Evolutionary conservation across 169 alveolate species (phyloP), one percentile per base, ranked within the genome.

Genomic region (Plasmodium billcollinsi): DNA sequence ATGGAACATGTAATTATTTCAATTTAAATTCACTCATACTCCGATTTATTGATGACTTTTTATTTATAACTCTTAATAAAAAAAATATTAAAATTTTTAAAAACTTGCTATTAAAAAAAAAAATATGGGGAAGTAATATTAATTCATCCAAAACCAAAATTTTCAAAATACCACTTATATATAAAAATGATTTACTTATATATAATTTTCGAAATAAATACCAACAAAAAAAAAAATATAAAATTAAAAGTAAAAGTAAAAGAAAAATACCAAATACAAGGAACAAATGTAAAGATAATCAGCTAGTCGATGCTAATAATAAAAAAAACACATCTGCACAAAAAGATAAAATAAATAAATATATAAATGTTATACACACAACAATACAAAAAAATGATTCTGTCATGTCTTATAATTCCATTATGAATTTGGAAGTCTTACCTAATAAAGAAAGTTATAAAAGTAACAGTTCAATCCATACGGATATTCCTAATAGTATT

Each of bases 101-200:
- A 61, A 70, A 61, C n/a, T 66, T 86, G 8, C 39, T 86, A 52
- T 54, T 86, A 20, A 86, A 54, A 45, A 70, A 66, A 54, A 86
- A 86, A 86, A 71, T 86, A 15, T 86, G 92, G 92, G 92, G 92
- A 52, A 67, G 56, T 2, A 86, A 86, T 72, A 86, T 86, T 26
- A 86, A 86, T 62, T 59, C 86, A 1, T 72, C 75, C 9, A 86
- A 86, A 54, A 86, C 92, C 6, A 86, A 86, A 49, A 72, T 86
- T 24, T 86, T 86, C 45, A 86, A 86, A 54, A 21, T 86, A 2
- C 92, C 92, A 43, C 29, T 86, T 8, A 86, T 86, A 59, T 86
- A 50, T 86, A 86, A 43, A 52, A 83, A 18, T 14, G 39, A 33
- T 11, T 67, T 83, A 21, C 54, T 83, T 3, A 15, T 39, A 12